Evolutionary conservation across 768 basidiomycete species (phyloP).

Genomic region (Naematelia aurantialba): DNA sequence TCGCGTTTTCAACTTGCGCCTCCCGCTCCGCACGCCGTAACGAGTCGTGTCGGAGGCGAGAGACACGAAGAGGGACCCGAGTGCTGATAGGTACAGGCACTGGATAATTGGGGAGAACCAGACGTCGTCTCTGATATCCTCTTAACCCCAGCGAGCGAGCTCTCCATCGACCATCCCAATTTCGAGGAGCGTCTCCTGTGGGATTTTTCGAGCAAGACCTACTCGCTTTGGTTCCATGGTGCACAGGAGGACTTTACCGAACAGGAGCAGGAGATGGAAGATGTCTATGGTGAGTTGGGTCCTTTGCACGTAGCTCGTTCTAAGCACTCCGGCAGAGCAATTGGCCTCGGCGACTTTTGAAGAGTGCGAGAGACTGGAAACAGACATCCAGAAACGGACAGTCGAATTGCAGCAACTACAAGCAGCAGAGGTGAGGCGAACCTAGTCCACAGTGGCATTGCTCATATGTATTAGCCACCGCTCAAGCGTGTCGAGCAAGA

Average conservation of each 20-base stretch:
- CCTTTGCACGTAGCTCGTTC: neutral
- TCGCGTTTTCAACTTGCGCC: too few relatives aligned
- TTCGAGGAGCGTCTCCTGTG: constrained; percentile 41
- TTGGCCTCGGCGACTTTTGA: constrained; percentile 24
- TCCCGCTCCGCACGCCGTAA: neutral
- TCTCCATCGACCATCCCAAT: constrained; percentile 39
- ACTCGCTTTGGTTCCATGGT: constrained; percentile 43
- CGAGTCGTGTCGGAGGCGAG: neutral
- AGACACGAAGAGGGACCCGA: neutral
- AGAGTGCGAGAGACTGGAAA: constrained; percentile 28
- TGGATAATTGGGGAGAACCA: constrained; percentile 45
- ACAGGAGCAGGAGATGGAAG: constrained; percentile 55
- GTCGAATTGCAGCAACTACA: constrained; percentile 38
- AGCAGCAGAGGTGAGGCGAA: constrained; percentile 39
- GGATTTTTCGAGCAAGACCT: constrained; percentile 38
- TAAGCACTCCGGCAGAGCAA: constrained; percentile 27
- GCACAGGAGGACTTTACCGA: constrained; percentile 63
- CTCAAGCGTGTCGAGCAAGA: constrained; percentile 52
- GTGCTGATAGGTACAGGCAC: constrained; percentile 42
- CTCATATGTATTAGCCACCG: constrained; percentile 34
- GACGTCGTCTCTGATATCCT: constrained; percentile 45
- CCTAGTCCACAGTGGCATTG: neutral
- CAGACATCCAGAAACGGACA: constrained; percentile 19
- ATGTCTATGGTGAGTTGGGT: constrained; percentile 62
- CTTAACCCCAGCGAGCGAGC: constrained; percentile 28